Base-by-base conservation (phyloP, 352 stramenopile genomes). In the Globisporangium carolinianum region DNA sequence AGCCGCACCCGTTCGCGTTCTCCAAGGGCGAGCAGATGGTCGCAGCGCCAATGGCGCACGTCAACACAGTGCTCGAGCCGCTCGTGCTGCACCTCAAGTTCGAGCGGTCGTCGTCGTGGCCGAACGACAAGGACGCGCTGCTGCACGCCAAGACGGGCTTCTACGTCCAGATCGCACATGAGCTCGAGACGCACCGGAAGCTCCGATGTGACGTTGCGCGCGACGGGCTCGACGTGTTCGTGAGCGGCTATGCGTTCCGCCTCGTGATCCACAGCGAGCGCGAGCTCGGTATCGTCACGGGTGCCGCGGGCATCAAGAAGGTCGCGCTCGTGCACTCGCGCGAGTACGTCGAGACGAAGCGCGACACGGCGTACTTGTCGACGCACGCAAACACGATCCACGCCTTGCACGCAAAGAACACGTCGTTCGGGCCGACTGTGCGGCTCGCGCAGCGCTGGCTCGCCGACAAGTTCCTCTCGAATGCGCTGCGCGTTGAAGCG, bases 101-200 rank as follows among this genome's bases (percentile, higher is more conserved):
- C 37, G 87, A 97, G 54, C 78, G 80, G 14, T 94, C 81, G 6
- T 91, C 83, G 14, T 79, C 83, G 45, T 97, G 88, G 88, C 88
- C 88, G 4, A 91, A 74, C 42, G 79, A 94, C n/a, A 76, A 76
- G 61, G 69, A 82, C 11, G 88, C 87, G 5, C 59, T 97, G 42
- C 68, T 74, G 43, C 78, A 94, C 53, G 84, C 83, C 5, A 96
- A 96, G 69, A 89, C 82, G 5, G 88, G 85, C 1, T 96, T 97
- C 62, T 96, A 95, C 67, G 83, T 96, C 12, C 79, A 96, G 45
- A 79, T 97, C 35, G 83, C 76, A 1, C 74, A 96, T 47, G 80
- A 94, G 55, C 69, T 96, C 0, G 76, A 91, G 47, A 80, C 79
- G 4, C 68, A 68, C 17, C 67, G 78, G 36, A 65, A 78, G 15